Base-by-base conservation (phyloP, 192 early-diverging fungal species). In the Umbelopsis isabellina region DNA sequence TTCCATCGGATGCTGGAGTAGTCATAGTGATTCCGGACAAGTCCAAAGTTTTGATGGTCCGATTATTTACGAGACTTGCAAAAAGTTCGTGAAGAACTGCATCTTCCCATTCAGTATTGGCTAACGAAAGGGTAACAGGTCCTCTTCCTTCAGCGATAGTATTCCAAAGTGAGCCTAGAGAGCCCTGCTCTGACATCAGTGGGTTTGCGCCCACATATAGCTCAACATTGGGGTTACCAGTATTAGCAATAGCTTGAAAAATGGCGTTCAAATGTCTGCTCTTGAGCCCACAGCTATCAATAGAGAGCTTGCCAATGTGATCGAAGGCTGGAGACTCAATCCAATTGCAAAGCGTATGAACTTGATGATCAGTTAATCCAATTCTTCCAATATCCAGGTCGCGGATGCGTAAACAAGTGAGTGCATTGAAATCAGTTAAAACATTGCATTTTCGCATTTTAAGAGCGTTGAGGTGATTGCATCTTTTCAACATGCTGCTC, bases 391-490 rank as follows among this genome's bases (percentile, higher is more conserved):
- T 25, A 61, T 61, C 55, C 55, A 61, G 33, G 8, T 22, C 21
- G 3, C 25, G 55, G 12, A 61, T 61, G 15, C 25, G 55, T 13
- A 61, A 25, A 1, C 33, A 30, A 27, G 55, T 35, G 15, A 61
- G 25, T 1, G 15, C 33, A 61, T 61, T 61, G 18, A 61, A 35
- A 16, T 61, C 55, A 7, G 27, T 61, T 11, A 35, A 18, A 10
- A 61, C 55, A 16, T 61, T 61, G 55, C 55, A 61, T 35, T 61
- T 61, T 35, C 55, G 9, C 55, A 61, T 35, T 35, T 61, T 61
- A 1, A 61, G 55, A 11, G 55, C 33, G 16, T 3, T 61, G 15
- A 61, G 25, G 30, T 61, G 55, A 35, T 25, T 30, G 15, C 55
- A 61, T 61, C 55, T 25, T 61, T 33, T 61, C 23, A 61, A 30